Evolutionary conservation across 2,329 filamentous ascomycete species (phyloP), one percentile per base, ranked within the genome.

Genomic region (Botrytis tulipae): DNA sequence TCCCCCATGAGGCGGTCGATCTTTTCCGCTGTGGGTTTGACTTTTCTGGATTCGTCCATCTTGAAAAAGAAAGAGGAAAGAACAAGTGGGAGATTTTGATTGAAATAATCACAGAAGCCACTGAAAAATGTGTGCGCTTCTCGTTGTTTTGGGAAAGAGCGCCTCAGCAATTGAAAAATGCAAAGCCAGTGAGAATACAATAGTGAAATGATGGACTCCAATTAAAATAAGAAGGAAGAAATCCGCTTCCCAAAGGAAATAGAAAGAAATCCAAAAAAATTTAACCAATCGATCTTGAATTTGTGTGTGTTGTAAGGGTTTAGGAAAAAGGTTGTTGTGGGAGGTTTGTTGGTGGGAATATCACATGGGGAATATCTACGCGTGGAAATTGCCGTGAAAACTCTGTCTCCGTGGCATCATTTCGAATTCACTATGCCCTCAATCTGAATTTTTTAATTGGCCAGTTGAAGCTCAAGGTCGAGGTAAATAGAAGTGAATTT

Each of bases 371-470:
- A 18, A 51, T 20, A 37, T 54, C 29, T 40, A 54, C 32, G 32
- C 22, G 16, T 40, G 32, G 10, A 16, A 40, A 67, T 51, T 54
- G 7, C 65, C 22, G 7, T 18, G 22, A 54, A 51, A 18, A 29
- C 18, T 67, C 20, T 29, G 8, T 32, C 51, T 16, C 8, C 8
- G 4, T 29, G 25, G 32, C 32, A 16, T 29, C 46, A 67, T 67
- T 54, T 51, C 25, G 1, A 14, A 32, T 40, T 51, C 25, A 37
- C 32, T 16, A 22, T 35, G 22, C 14, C 14, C 46, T 51, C 18
- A 14, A 54, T 54, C 65, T 20, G 8, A 57, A 67, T 67, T 4
- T 54, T 67, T 40, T 6, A 29, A 67, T 67, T 67, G 65, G 65
- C 1, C 10, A 67, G 8, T 1, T 40, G 44, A 40, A 54, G 2